Evolutionary conservation across 192 early-diverging fungal genomes (phyloP), one percentile per base, ranked within the genome.

Genomic region (Coemansia sp.): DNA sequence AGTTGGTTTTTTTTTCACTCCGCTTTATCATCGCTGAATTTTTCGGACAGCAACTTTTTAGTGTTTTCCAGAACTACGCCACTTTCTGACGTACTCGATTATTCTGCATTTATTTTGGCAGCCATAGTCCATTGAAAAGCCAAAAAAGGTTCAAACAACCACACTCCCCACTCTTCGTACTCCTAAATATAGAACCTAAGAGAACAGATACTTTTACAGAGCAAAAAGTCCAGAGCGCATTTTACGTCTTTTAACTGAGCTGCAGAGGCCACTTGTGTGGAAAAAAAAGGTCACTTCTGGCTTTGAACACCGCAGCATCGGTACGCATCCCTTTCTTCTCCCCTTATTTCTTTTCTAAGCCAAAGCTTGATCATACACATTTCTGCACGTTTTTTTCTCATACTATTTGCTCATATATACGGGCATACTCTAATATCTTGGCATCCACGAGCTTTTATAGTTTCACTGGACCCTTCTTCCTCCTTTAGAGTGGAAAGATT

Each of bases 351-450:
- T 27, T 47, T 27, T 30, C 25, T 25, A 44, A 16, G 38, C 12
- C 14, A 44, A 44, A 16, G 38, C 14, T 44, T 44, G 38, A 44
- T 44, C 38, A 2, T 44, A 44, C 14, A 44, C 14, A 16, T 26
- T 25, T 31, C 27, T 49, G 48, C 25, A 58, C 27, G 14, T 55
- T 55, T 28, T 60, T 58, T 48, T 48, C 4, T 8, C 49, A 50
- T 23, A 60, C 2, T 30, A 31, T 57, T 30, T 32, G 31, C 44
- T 18, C 50, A 30, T 21, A 24, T 32, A 49, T 8, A 16, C n/a
- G 24, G 32, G 12, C 38, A 34, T 16, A 44, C 38, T 44, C 8
- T 9, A 44, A 44, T 16, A 44, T 10, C 38, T 44, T 30, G 28
- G 28, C 28, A 30, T 30, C 28, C n/a, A n/a, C n/a, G n/a, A n/a